A percentile compares a stretch with the other conserved stretches of the same genome.
phyloP scores from a whole-genome alignment of 1,284 basidiomycete species.

The Ceratobasidium sp. region DNA sequence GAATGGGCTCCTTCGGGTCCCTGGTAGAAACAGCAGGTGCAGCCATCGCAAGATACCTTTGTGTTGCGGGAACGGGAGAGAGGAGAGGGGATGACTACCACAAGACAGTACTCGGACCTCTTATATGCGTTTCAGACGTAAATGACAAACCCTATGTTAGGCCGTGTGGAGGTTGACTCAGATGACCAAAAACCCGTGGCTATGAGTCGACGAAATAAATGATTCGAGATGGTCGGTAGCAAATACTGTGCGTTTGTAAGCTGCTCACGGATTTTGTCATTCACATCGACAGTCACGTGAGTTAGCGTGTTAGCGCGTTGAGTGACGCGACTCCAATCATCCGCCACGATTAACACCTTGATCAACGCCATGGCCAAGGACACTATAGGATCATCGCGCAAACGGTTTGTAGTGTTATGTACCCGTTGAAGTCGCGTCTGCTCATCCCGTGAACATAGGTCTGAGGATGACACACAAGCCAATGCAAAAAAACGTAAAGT shows the following conservation, averaged over 20 bases:
- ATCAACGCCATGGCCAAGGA: conserved; percentile 27
- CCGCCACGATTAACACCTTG: conserved; percentile 18
- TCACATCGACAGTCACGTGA: conserved; percentile 12
- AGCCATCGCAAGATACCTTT: not conserved
- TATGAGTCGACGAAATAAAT: conserved; percentile 4
- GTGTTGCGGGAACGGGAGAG: not conserved
- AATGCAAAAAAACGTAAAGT: conserved; percentile 67
- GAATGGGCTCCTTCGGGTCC: conserved; percentile 43
- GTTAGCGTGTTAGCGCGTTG: not conserved
- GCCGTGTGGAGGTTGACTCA: not conserved
- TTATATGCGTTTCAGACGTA: conserved; percentile 12
- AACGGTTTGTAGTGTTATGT: conserved; percentile 1
- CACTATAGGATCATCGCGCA: conserved; percentile 21
- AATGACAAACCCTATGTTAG: not conserved
- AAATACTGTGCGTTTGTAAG: conserved; percentile 11
- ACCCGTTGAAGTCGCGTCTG: not conserved
- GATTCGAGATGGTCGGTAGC: conserved; percentile 7
- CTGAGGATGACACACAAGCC: conserved; percentile 50
- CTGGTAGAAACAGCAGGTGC: not conserved
- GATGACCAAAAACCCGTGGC: conserved; percentile 11
- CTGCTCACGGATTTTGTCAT: not conserved
- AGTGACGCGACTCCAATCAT: conserved; percentile 7
- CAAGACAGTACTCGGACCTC: not conserved
- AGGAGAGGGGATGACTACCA: not conserved
- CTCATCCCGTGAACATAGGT: not conserved